Evolutionary conservation across 1,284 basidiomycete species (phyloP), one percentile per base, ranked within the genome.

Genomic region (Uromyces viciae-fabae): DNA sequence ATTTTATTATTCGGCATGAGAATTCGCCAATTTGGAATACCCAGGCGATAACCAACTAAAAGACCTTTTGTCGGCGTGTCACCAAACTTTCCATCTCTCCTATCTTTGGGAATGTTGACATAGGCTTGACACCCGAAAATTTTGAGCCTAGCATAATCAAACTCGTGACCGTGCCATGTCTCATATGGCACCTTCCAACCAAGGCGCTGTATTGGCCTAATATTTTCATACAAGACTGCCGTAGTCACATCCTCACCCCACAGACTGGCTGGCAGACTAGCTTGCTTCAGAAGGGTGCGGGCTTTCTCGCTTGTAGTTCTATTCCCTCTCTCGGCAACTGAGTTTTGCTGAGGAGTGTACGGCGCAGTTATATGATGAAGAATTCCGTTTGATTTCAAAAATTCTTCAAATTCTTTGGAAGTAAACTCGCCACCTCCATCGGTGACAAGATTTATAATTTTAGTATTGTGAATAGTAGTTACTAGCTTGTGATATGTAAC

Each of bases 181-280:
- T 33, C 15, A 28, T 54, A 33, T 3, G 49, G 46, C 3, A 31
- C 3, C 11, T 49, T 52, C 40, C 40, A 71, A 15, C 17, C 36
- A 4, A 43, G n/a, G 3, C 11, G 4, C 25, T 28, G 52, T 2
- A 7, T 25, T 17, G 71, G 71, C 11, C 46, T 73, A 1, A 52
- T 38, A 80, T 88, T 88, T 46, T 83, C 82, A 1, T 88, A 42
- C 84, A 85, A 88, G 9, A 84, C 81, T 17, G 81, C 83, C 69
- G 86, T 85, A 1, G 74, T 52, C n/a, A 84, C 80, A 0, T 85
- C 86, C 73, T 87, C 84, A 0, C 83, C 85, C 87, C 87, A 87
- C 3, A 86, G 84, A 40, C 60, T 82, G 49, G 74, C 75, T 7
- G 85, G 86, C 0, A 87, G 83, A 7, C 82, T 75, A 0, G 85